Evolutionary conservation across 2,329 filamentous ascomycete genomes (phyloP).

Genomic region (Fusarium annulatum): DNA sequence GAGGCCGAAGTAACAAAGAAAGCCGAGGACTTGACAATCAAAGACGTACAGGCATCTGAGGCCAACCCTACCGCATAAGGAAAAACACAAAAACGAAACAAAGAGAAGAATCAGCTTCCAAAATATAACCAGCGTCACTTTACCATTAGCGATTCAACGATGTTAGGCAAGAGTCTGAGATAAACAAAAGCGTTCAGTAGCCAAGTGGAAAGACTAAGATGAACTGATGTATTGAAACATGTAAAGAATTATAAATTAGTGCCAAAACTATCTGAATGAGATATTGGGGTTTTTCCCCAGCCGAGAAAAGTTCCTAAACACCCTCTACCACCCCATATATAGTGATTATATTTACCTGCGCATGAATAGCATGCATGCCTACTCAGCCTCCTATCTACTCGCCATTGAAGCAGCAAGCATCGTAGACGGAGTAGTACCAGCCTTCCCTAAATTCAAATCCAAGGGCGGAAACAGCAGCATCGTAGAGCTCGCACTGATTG

Average conservation of each 20-base stretch:
- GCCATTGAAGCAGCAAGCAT: constrained; percentile 26
- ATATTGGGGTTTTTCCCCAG: neutral
- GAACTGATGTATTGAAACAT: constrained; percentile 22
- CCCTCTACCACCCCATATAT: neutral
- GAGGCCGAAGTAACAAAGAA: constrained; percentile 23
- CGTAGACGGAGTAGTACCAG: constrained; percentile 22
- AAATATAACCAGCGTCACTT: neutral
- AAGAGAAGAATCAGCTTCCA: neutral
- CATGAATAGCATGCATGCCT: neutral
- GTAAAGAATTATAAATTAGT: neutral
- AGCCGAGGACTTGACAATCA: constrained; percentile 28
- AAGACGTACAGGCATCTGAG: constrained; percentile 15
- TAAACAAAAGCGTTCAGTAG: neutral
- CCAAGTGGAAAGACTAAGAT: neutral
- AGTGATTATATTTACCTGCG: neutral
- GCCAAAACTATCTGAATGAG: neutral
- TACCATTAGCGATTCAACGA: neutral
- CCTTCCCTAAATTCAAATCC: neutral
- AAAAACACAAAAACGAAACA: constrained; percentile 1
- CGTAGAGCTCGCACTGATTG: constrained; percentile 32
- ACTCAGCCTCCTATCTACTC: neutral
- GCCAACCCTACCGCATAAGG: constrained; percentile 21
- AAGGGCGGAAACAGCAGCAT: constrained; percentile 2
- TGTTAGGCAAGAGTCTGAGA: neutral
- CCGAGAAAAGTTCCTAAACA: neutral